Conservation (phyloP, 176 grass and related monocot genomes). For the Avena insularis region DNA sequence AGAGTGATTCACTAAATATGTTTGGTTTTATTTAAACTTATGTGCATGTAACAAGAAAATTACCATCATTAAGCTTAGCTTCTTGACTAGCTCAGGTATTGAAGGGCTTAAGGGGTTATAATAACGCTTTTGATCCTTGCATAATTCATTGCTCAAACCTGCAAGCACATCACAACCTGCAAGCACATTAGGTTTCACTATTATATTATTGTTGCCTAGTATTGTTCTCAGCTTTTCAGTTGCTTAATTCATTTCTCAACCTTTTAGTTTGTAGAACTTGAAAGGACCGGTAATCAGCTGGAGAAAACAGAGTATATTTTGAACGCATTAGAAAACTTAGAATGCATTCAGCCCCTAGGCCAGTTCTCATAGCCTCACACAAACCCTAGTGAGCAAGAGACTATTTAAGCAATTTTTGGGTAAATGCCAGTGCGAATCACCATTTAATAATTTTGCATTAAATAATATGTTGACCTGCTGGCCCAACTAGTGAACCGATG, state of each 20-base stretch:
- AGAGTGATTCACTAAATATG: neutral
- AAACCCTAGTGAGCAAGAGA: neutral
- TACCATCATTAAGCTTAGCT: neutral
- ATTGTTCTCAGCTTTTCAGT: neutral
- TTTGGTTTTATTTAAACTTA: too few species aligned
- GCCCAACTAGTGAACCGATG: neutral
- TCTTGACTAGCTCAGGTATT: neutral
- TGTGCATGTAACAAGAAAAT: too few species aligned
- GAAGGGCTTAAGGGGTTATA: neutral
- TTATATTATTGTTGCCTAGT: constrained; percentile 8
- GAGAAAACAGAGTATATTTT: neutral
- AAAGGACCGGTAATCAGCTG: neutral
- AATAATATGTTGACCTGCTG: neutral
- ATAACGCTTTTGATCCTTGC: neutral
- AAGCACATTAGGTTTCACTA: neutral
- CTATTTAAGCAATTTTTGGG: neutral
- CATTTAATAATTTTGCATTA: neutral
- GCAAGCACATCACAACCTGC: too few species aligned
- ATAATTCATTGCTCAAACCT: too few species aligned
- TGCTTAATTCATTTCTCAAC: neutral
- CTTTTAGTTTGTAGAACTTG: neutral
- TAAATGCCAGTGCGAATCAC: neutral
- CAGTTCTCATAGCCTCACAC: neutral
- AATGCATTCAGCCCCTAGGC: neutral
- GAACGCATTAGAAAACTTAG: neutral